Conservation (phyloP, 1,284 basidiomycete species). For the Dichomitus squalens region DNA sequence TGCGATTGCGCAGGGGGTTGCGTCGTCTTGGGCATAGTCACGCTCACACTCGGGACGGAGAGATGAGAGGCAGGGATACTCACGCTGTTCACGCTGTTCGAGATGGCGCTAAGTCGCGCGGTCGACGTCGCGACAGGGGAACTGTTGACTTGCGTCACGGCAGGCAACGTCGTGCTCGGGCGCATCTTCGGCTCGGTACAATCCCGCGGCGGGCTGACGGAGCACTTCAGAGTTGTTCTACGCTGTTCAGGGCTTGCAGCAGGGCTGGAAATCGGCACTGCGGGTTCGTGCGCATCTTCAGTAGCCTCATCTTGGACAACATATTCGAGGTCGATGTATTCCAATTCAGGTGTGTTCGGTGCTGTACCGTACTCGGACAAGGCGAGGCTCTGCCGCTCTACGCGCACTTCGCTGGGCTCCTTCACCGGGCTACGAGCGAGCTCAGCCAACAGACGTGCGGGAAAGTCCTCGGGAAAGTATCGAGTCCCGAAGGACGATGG, state of each 20-base stretch:
- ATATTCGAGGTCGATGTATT: neutral
- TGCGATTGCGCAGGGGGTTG: neutral
- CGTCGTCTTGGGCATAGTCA: neutral
- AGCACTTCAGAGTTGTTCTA: neutral
- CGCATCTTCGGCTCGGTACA: neutral
- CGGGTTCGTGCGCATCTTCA: neutral
- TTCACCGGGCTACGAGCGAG: neutral
- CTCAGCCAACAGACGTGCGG: constrained; percentile 1
- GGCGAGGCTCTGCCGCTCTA: neutral
- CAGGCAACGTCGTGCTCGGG: neutral
- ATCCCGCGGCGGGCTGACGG: neutral
- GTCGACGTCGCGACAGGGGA: neutral
- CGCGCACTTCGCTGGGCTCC: neutral
- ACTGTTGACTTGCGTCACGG: neutral
- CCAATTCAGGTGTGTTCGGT: constrained; percentile 2
- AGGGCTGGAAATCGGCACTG: neutral
- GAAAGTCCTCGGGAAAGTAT: constrained; percentile 16
- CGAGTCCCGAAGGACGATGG: constrained; percentile 12
- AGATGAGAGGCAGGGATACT: neutral
- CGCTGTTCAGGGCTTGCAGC: neutral
- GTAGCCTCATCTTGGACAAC: neutral
- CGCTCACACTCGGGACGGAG: neutral
- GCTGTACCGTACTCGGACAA: constrained; percentile 15
- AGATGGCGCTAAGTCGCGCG: neutral
- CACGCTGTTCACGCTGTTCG: neutral